Conservation (phyloP, 2,329 filamentous ascomycete species). For the Colletotrichum tanaceti region DNA sequence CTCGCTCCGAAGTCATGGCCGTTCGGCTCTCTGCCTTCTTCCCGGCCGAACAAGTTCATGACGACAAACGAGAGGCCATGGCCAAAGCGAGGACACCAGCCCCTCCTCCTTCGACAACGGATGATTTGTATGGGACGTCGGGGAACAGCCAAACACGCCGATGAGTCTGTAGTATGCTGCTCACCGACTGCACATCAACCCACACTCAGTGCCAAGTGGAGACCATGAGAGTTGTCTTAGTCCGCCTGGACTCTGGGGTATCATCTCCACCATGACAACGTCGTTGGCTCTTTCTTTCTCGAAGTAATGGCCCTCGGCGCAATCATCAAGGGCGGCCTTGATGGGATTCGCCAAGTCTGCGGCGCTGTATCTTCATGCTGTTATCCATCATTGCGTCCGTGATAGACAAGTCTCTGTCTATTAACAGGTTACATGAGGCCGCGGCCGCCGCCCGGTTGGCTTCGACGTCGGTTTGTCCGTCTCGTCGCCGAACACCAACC, state of each 20-base stretch:
- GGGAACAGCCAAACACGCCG: conserved; percentile 12
- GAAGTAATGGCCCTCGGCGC: conserved; percentile 6
- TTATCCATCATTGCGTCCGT: background rate
- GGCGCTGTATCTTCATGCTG: background rate
- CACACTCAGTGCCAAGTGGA: conserved; percentile 21
- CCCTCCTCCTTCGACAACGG: conserved; percentile 9
- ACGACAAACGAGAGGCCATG: background rate
- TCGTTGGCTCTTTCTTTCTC: background rate
- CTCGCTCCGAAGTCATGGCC: background rate
- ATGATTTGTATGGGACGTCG: conserved; percentile 8
- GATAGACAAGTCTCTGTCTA: background rate
- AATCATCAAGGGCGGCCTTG: background rate
- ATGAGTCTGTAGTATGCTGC: background rate
- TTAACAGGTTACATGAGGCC: background rate
- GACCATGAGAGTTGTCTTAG: conserved; percentile 19
- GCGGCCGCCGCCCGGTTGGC: background rate
- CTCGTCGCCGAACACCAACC: background rate
- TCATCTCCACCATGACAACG: conserved; percentile 19
- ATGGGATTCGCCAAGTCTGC: background rate
- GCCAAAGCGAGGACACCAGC: conserved; percentile 1
- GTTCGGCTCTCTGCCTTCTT: conserved; percentile 14
- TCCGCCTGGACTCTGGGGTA: conserved; percentile 19
- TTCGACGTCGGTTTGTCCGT: background rate
- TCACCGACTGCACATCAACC: conserved; percentile 20
- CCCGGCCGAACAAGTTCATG: conserved; percentile 11